Evolutionary conservation across 2,329 filamentous ascomycete genomes (phyloP).

Genomic region (Microsporum canis): DNA sequence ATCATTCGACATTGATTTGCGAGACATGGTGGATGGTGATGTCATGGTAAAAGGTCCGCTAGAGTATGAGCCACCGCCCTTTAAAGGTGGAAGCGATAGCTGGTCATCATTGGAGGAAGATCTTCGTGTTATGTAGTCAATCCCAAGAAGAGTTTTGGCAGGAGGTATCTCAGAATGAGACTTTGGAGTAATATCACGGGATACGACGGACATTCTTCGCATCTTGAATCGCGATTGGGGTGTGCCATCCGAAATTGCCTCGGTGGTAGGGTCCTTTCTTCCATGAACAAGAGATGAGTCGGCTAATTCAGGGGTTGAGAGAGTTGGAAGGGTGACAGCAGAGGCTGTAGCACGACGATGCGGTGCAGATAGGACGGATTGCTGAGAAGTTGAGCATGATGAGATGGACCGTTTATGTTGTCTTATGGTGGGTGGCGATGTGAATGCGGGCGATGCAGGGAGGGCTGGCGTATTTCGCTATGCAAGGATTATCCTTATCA

Average conservation of each 20-base stretch:
- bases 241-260: not conserved
- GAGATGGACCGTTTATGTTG: constrained; percentile 11
- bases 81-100: constrained; percentile 13
- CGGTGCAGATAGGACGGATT: not conserved
- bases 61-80: constrained; percentile 6
- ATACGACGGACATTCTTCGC: not conserved
- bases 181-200: not conserved
- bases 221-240: constrained; percentile 5
- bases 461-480: constrained; percentile 11
- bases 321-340: not conserved
- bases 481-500: constrained; percentile 1
- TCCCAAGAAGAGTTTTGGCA: constrained; percentile 12
- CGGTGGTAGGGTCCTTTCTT: not conserved
- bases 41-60: not conserved
- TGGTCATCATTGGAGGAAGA: constrained; percentile 10
- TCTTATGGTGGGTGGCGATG: constrained; percentile 6
- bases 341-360: not conserved
- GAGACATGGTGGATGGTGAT: constrained; percentile 6
- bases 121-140: constrained; percentile 15
- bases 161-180: not conserved
- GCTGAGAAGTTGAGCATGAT: not conserved
- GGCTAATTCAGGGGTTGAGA: constrained; percentile 6
- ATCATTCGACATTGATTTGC: constrained; percentile 1
- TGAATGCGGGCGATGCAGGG: constrained; percentile 5
- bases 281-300: not conserved